phyloP scores from a whole-genome alignment of 768 basidiomycete genomes.

The Boletus patriciae region DNA sequence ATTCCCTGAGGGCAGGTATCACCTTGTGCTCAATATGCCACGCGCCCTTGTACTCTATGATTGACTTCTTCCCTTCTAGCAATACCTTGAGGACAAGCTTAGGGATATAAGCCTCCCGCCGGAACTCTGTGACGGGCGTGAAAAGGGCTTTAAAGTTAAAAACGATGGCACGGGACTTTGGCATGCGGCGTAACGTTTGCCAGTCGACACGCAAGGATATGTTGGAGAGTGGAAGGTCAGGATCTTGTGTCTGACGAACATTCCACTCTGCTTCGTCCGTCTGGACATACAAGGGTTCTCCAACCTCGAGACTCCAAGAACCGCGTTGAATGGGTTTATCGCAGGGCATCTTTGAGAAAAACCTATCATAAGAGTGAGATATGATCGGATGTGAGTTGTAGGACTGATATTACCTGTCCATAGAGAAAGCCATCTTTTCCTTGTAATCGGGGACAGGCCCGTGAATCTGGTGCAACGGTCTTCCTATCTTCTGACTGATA shows the following conservation, averaged over 20 bases:
- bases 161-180: slow-evolving; percentile 46
- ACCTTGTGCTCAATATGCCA: slow-evolving; percentile 43
- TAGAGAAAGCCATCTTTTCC: slow-evolving; percentile 48
- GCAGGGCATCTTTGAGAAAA: slow-evolving; percentile 46
- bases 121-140: slow-evolving; percentile 46
- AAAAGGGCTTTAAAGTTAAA: slow-evolving; percentile 58
- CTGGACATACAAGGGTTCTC: slow-evolving; percentile 48
- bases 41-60: slow-evolving; percentile 47
- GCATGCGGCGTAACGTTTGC: slow-evolving; percentile 53
- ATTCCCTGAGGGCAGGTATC: slow-evolving; percentile 45
- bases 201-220: slow-evolving; percentile 53
- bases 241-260: slow-evolving; percentile 34
- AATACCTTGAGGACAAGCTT: slow-evolving; percentile 45
- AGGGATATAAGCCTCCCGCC: slow-evolving; percentile 49
- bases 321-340: slow-evolving; percentile 53
- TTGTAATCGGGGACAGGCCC: slow-evolving; percentile 50
- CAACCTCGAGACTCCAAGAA: slow-evolving; percentile 53
- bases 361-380: slow-evolving; percentile 30
- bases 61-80: slow-evolving; percentile 38
- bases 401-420: slow-evolving; percentile 42
- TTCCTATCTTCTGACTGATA: slow-evolving; percentile 47
- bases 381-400: neutral
- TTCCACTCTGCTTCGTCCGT: slow-evolving; percentile 39
- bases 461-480: slow-evolving; percentile 46
- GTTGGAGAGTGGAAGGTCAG: slow-evolving; percentile 39